Evolutionary conservation across 352 stramenopile species (phyloP).

Genomic region (Phytophthora multivora): DNA sequence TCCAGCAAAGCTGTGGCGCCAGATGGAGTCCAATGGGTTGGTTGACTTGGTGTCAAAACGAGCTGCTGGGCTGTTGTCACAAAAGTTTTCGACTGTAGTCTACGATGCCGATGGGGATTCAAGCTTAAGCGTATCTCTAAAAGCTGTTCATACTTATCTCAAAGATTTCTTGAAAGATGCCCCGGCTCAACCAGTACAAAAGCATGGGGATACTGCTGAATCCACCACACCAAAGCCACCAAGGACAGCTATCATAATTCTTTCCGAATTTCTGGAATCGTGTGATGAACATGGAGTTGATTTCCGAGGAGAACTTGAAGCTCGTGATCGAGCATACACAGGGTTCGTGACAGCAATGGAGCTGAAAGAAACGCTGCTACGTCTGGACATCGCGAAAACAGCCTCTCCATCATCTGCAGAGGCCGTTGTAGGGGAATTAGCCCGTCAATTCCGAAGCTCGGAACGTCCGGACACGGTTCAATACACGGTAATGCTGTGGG

Average conservation of each 20-base stretch:
- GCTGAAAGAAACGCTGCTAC: constrained; percentile 59
- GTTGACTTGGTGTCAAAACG: constrained; percentile 46
- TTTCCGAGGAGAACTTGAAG: constrained; percentile 56
- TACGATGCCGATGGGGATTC: constrained; percentile 8
- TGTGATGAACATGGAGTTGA: constrained; percentile 54
- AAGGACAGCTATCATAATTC: constrained; percentile 9
- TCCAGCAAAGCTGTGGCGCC: constrained; percentile 42
- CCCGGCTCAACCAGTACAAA: not conserved
- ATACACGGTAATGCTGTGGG: constrained; percentile 45
- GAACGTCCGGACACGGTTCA: constrained; percentile 38
- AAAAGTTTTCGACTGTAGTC: constrained; percentile 40
- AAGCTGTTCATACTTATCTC: constrained; percentile 35
- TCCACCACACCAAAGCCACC: not conserved
- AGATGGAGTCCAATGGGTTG: constrained; percentile 55
- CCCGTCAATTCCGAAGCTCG: constrained; percentile 52
- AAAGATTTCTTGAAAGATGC: constrained; percentile 9
- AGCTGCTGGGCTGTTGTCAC: constrained; percentile 39
- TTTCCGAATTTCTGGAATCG: constrained; percentile 34
- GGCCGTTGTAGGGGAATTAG: constrained; percentile 50
- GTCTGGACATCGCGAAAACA: constrained; percentile 39
- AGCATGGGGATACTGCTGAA: not conserved
- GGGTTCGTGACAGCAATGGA: constrained; percentile 49
- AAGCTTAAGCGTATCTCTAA: constrained; percentile 33
- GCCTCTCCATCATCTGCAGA: constrained; percentile 30
- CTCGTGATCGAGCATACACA: constrained; percentile 46